Conservation (phyloP, 2,329 filamentous ascomycete genomes). For the Botrytis medusae region DNA sequence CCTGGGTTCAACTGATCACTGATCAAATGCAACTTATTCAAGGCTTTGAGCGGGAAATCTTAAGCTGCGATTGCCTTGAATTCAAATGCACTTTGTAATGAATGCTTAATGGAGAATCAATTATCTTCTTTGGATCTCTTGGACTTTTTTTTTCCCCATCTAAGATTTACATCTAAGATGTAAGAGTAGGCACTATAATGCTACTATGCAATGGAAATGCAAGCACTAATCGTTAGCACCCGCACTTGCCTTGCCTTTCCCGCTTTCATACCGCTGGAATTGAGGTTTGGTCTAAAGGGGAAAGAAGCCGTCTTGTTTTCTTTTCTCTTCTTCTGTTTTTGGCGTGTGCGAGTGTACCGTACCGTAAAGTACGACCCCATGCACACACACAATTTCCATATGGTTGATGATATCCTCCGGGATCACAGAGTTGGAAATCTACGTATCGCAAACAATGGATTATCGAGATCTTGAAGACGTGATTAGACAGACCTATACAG, state of each 20-base stretch:
- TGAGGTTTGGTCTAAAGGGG: neutral
- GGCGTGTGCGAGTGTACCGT: neutral
- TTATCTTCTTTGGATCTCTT: neutral
- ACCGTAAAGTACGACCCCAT: neutral
- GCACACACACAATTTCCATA: constrained; percentile 16
- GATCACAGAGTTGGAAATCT: constrained; percentile 8
- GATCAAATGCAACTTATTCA: constrained; percentile 10
- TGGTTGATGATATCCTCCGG: constrained; percentile 14
- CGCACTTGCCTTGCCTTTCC: constrained; percentile 36
- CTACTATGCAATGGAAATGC: constrained; percentile 17
- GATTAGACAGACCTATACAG: neutral
- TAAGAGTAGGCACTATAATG: constrained; percentile 12
- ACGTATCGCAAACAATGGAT: constrained; percentile 1
- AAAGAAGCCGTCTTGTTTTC: neutral
- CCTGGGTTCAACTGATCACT: constrained; percentile 8
- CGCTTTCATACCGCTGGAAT: constrained; percentile 14
- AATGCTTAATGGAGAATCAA: neutral
- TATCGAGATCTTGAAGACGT: neutral
- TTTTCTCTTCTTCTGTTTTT: neutral
- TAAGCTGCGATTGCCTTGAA: neutral
- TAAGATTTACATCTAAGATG: constrained; percentile 4
- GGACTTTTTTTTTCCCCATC: neutral
- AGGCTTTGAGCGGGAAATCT: constrained; percentile 14
- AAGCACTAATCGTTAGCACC: constrained; percentile 33
- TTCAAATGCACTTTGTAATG: neutral